Conservation (phyloP, 2,329 filamentous ascomycete species). For the Arachnomyces sp. region DNA sequence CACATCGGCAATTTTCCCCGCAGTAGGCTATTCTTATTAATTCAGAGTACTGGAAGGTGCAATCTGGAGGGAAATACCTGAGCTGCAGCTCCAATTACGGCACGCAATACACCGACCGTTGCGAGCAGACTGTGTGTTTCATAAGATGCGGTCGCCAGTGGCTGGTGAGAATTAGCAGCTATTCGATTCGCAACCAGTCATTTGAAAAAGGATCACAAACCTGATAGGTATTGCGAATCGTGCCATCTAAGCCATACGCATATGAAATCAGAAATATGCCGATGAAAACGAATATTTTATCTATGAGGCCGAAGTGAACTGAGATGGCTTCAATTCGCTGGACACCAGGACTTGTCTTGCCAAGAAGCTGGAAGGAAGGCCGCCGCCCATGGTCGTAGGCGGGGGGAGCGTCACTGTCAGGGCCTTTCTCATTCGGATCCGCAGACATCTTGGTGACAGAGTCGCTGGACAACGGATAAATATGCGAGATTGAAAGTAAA, state of each 20-base stretch:
- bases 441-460: no score
- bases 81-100: conserved; percentile 53
- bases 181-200: no score
- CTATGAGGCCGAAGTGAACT: conserved; percentile 43
- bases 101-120: conserved; percentile 52
- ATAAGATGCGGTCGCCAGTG: conserved; percentile 48
- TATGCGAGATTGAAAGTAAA: no score
- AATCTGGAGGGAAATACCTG: conserved; percentile 25
- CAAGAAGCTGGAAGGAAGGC: conserved; percentile 8
- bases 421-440: background rate
- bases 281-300: conserved; percentile 53
- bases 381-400: background rate
- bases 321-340: conserved; percentile 52
- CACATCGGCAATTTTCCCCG: conserved; percentile 56
- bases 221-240: conserved; percentile 46
- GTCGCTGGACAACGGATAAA: no score
- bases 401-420: background rate
- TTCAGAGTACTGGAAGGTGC: background rate
- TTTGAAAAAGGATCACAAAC: conserved; percentile 12
- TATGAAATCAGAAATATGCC: conserved; percentile 58
- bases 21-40: conserved; percentile 40
- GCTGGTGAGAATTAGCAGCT: conserved; percentile 24
- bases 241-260: conserved; percentile 55
- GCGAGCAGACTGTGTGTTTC: conserved; percentile 49
- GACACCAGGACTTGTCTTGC: conserved; percentile 45